Conservation (phyloP, 805 yeast genomes). For the Candida succiphila region DNA sequence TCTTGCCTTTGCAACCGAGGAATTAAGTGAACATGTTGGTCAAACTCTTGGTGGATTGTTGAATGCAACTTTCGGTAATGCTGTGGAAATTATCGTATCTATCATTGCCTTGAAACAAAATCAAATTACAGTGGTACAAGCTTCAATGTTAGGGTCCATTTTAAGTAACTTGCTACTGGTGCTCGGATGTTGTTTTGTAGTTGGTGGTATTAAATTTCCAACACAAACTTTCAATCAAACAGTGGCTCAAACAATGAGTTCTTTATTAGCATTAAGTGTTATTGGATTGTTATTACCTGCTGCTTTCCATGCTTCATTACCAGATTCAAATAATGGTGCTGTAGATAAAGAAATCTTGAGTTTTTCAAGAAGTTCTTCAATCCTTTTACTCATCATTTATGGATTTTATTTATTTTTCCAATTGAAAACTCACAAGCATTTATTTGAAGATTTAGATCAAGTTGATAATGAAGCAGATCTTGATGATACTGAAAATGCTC, state of each 20-base stretch:
- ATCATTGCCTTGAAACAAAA: constrained; percentile 78
- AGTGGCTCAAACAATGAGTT: constrained; percentile 96
- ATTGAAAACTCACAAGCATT: constrained; percentile 69
- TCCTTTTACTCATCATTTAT: constrained; percentile 70
- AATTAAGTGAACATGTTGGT: constrained; percentile 78
- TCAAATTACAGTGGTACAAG: constrained; percentile 91
- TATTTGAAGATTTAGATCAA: constrained; percentile 47
- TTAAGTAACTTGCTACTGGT: constrained; percentile 82
- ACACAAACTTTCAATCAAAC: constrained; percentile 91
- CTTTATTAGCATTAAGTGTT: constrained; percentile 83
- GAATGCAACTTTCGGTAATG: constrained; percentile 97
- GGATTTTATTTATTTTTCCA: constrained; percentile 78
- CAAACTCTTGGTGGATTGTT: constrained; percentile 88
- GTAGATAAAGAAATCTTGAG: constrained; percentile 41
- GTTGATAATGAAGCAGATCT: neutral
- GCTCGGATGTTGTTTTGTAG: constrained; percentile 89
- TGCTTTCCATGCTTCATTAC: constrained; percentile 82
- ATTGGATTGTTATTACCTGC: constrained; percentile 90
- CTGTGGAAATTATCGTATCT: constrained; percentile 93
- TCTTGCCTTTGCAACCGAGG: constrained; percentile 89
- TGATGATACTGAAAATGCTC: constrained; percentile 6
- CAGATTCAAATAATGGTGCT: constrained; percentile 20
- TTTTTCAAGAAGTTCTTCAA: constrained; percentile 77
- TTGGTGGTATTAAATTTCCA: constrained; percentile 80
- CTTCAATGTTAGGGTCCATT: constrained; percentile 93